Evolutionary conservation across 495 filamentous ascomycete genomes (phyloP).

Genomic region (Chaetomium cochliodes): DNA sequence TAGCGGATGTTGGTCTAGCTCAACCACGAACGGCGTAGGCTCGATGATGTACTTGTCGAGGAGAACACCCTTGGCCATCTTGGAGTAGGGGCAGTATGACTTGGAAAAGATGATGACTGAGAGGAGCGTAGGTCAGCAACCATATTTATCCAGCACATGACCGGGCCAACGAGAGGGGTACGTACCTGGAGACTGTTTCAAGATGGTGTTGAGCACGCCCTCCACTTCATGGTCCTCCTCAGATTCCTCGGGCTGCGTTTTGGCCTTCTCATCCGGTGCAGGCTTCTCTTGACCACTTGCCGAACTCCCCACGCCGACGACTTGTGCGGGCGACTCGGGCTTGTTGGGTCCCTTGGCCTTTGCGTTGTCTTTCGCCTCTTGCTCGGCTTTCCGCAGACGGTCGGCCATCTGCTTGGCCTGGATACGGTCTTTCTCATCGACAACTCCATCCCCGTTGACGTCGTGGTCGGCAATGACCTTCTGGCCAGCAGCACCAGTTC

Average conservation of each 20-base stretch:
- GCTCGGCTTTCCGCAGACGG: constrained; percentile 49
- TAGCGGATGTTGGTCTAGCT: constrained; percentile 79
- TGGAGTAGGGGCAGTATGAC: constrained; percentile 82
- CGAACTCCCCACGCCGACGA: constrained; percentile 53
- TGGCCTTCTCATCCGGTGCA: constrained; percentile 32
- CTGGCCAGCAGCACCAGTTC: constrained; percentile 26
- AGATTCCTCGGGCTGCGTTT: constrained; percentile 49
- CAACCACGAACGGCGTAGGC: constrained; percentile 82
- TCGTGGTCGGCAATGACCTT: constrained; percentile 39
- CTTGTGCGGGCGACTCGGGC: constrained; percentile 47
- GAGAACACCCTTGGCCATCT: constrained; percentile 77
- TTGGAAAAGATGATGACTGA: constrained; percentile 95
- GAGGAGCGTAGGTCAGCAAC: constrained; percentile 27
- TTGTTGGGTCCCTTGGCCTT: constrained; percentile 54
- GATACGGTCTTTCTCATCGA: constrained; percentile 46
- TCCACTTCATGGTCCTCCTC: constrained; percentile 59
- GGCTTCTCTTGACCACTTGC: constrained; percentile 64
- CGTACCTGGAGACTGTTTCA: constrained; percentile 80
- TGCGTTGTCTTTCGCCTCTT: constrained; percentile 56
- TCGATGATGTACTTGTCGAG: constrained; percentile 78
- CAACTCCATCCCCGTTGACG: constrained; percentile 44
- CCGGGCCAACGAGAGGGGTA: constrained; percentile 11
- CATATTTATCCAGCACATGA: constrained; percentile 4
- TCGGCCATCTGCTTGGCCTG: constrained; percentile 46
- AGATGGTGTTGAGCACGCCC: constrained; percentile 66